Base-by-base conservation (phyloP, 2,329 filamentous ascomycete genomes). In the Claviceps purpurea region DNA sequence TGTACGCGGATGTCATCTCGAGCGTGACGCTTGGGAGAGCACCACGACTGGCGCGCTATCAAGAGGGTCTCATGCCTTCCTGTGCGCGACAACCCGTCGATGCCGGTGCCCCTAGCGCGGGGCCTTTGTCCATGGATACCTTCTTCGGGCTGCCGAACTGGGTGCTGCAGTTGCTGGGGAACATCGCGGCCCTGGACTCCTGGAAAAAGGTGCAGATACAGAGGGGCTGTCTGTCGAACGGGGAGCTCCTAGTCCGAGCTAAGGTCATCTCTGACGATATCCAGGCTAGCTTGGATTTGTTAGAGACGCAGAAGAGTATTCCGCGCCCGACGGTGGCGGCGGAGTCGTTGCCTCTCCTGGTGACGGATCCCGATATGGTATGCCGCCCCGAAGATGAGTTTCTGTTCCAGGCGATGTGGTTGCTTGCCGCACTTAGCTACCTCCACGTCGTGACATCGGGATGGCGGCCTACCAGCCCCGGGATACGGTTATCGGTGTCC, bases 111-210 rank as follows among this genome's bases (percentile, higher is more conserved):
- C 56, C 57, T 11, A 52, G 57, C 11, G 58, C 60, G 1, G 62
- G 64, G 0, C 64, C 62, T 1, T 62, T 75, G 41, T 65, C 67
- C 49, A 67, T 82, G 51, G 72, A 75, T 48, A 70, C 74, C 37
- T 73, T 78, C 48, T 63, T 77, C 42, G 79, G 80, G 2, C 70
- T 78, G 54, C 67, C 77, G 45, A 82, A 81, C 61, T 79, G 77
- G 76, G 72, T 73, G 1, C 57, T 83, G 46, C 64, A 76, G 46
- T 65, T 72, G n/a, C 70, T 84, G 44, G 74, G 73, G 13, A 72
- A 78, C 20, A 73, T 79, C 47, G 68, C 78, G 14, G 62, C 69
- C 0, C 67, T 84, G 6, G 72, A 78, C 50, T 68, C 72, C 1
- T 80, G 75, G 73, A 83, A 81, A 63, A 72, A 73, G 57, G 63